These are phyloP conservation scores for Amanita phalloides DNA, from an alignment of 768 basidiomycete genomes.

Conservation along the genomic window DNA sequence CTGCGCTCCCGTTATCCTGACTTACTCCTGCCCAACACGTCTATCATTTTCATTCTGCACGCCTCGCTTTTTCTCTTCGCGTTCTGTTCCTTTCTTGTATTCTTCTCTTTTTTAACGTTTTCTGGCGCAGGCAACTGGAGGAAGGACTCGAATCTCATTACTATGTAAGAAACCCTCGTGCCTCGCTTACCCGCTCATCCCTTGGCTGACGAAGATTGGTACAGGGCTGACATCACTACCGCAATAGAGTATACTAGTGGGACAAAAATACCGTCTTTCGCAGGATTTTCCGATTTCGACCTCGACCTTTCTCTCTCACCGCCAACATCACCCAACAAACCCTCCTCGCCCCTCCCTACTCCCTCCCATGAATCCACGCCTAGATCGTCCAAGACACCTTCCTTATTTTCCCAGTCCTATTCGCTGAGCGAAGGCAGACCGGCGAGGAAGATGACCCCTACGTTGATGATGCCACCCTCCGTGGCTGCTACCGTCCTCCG, in stretches of 20 bases:
- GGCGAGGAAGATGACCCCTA: constrained; percentile 17
- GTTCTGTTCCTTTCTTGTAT: background rate
- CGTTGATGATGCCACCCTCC: constrained; percentile 16
- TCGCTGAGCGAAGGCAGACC: constrained; percentile 13
- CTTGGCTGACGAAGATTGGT: background rate
- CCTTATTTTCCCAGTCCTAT: constrained; percentile 21
- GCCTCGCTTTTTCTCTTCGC: background rate
- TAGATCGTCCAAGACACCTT: constrained; percentile 24
- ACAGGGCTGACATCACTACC: constrained; percentile 9
- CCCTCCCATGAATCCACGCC: constrained; percentile 22
- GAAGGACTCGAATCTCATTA: constrained; percentile 4
- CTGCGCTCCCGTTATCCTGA: background rate
- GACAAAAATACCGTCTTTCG: constrained; percentile 20
- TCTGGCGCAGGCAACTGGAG: background rate
- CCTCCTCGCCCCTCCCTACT: constrained; percentile 22
- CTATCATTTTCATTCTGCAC: background rate
- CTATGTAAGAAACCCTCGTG: constrained; percentile 4
- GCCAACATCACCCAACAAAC: constrained; percentile 27
- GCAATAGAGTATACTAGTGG: background rate
- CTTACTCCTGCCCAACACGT: background rate
- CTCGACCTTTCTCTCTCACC: constrained; percentile 35
- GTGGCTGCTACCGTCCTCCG: constrained; percentile 19
- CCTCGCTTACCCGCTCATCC: background rate
- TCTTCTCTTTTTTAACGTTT: constrained; percentile 4
- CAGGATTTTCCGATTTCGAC: constrained; percentile 34